Percentiles rank a stretch among this genome's conserved stretches.
phyloP scores from a whole-genome alignment of 2,329 filamentous ascomycete genomes.

The Exserohilum turcica region DNA sequence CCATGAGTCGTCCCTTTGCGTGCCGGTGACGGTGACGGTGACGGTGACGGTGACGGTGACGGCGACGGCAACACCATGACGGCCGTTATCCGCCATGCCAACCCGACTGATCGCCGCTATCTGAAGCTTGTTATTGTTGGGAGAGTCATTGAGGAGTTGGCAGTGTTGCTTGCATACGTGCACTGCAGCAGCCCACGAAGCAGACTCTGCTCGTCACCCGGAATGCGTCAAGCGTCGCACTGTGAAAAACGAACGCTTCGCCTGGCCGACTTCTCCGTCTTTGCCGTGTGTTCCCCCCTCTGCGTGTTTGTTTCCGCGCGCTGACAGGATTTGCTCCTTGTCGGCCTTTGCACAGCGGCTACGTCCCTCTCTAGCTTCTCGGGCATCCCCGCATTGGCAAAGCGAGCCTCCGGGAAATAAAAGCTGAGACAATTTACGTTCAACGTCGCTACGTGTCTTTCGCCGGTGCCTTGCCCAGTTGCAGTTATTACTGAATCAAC shows the following conservation, averaged over 20 bases:
- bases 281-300: no score
- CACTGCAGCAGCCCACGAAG: neutral
- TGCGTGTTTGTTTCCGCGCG: no score
- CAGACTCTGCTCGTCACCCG: no score
- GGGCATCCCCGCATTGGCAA: constrained; percentile 11
- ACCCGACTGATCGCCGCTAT: neutral
- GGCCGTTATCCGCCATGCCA: neutral
- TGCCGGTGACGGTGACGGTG: constrained; percentile 11
- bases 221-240: no score
- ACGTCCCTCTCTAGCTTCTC: constrained; percentile 18
- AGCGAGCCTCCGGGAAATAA: constrained; percentile 14
- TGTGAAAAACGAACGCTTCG: no score
- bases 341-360: neutral
- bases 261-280: no score
- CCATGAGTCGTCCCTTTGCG: no score
- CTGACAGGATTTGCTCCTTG: no score
- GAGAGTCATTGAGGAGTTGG: neutral
- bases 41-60: no score
- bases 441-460: constrained; percentile 9
- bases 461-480: neutral
- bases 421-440: constrained; percentile 17
- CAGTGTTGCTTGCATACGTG: neutral
- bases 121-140: constrained; percentile 1
- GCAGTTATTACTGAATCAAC: constrained; percentile 8
- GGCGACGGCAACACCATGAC: no score